Percentiles rank a stretch among this genome's conserved stretches.
phyloP scores from a whole-genome alignment of 495 filamentous ascomycete genomes.

The Penicillium pancosmium region DNA sequence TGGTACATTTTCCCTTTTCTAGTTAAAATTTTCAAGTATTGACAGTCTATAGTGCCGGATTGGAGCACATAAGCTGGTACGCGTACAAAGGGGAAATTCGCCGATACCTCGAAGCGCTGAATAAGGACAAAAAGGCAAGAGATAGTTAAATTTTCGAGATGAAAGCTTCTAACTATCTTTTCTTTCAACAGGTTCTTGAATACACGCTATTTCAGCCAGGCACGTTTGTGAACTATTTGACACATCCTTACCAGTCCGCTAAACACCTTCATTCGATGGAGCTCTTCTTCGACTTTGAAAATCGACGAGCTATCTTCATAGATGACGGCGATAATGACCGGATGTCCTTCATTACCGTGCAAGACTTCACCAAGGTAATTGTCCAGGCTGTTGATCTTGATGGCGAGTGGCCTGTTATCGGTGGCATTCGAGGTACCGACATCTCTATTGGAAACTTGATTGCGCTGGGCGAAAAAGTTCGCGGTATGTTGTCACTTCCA shows the following conservation, averaged over 20 bases:
- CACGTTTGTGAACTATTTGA: conserved; percentile 56
- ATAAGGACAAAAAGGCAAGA: conserved; percentile 50
- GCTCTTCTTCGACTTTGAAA: conserved; percentile 47
- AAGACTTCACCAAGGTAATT: conserved; percentile 51
- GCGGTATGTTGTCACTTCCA: conserved; percentile 41
- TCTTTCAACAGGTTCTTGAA: conserved; percentile 50
- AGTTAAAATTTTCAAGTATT: neutral
- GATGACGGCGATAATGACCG: conserved; percentile 46
- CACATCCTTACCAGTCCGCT: conserved; percentile 49
- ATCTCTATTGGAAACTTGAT: conserved; percentile 47
- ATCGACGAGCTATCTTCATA: conserved; percentile 50
- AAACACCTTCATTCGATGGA: conserved; percentile 50
- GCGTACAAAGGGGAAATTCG: conserved; percentile 48
- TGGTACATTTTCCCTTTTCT: conserved; percentile 10
- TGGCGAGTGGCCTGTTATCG: conserved; percentile 57
- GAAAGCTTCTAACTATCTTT: conserved; percentile 5
- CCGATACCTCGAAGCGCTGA: conserved; percentile 54
- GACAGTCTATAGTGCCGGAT: conserved; percentile 16
- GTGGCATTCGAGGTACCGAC: conserved; percentile 53
- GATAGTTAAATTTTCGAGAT: neutral
- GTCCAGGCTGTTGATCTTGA: conserved; percentile 54
- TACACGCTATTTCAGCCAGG: conserved; percentile 62
- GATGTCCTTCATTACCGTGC: conserved; percentile 50
- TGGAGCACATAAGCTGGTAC: conserved; percentile 46
- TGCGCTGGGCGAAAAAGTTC: conserved; percentile 48